These are phyloP conservation scores for Gossypium davidsonii DNA, from an alignment of 441 rosid species.

Conservation along the genomic window DNA sequence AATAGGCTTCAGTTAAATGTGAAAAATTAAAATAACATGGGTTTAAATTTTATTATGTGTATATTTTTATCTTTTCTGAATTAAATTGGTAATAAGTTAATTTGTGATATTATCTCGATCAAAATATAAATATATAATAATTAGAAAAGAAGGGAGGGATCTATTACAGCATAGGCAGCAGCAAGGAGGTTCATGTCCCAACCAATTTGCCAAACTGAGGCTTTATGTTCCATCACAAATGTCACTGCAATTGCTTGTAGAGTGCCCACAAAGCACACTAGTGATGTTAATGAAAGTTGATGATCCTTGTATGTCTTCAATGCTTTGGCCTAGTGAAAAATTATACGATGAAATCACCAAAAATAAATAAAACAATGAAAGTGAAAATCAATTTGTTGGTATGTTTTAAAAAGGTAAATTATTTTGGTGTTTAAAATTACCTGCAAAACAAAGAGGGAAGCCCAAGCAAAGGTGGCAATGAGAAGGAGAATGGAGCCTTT, in stretches of 20 bases:
- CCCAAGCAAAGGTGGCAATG: slow-evolving; percentile 85
- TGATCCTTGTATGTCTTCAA: slow-evolving; percentile 43
- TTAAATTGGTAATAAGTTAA: too few species aligned
- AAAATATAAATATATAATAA: not conserved
- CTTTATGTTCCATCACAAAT: slow-evolving; percentile 65
- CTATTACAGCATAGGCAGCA: slow-evolving; percentile 81
- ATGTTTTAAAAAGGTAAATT: not conserved
- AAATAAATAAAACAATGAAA: not conserved
- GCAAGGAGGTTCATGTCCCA: slow-evolving; percentile 93
- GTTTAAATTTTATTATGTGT: too few species aligned
- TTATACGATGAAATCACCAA: not conserved
- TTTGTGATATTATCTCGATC: too few species aligned
- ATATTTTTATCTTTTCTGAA: too few species aligned
- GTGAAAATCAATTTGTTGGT: not conserved
- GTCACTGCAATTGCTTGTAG: slow-evolving; percentile 72
- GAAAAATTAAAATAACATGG: too few species aligned
- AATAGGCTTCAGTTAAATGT: too few species aligned
- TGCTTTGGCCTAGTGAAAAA: slow-evolving; percentile 40
- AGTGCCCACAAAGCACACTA: slow-evolving; percentile 73
- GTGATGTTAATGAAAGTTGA: slow-evolving; percentile 69
- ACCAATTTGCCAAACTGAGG: slow-evolving; percentile 58
- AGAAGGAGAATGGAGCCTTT: slow-evolving; percentile 74
- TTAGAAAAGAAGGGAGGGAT: not conserved
- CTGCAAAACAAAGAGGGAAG: slow-evolving; percentile 77
- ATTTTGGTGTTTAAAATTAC: slow-evolving; percentile 22